Evolutionary conservation across 2,329 filamentous ascomycete genomes (phyloP).

Genomic region (Tolypocladium nubicola): DNA sequence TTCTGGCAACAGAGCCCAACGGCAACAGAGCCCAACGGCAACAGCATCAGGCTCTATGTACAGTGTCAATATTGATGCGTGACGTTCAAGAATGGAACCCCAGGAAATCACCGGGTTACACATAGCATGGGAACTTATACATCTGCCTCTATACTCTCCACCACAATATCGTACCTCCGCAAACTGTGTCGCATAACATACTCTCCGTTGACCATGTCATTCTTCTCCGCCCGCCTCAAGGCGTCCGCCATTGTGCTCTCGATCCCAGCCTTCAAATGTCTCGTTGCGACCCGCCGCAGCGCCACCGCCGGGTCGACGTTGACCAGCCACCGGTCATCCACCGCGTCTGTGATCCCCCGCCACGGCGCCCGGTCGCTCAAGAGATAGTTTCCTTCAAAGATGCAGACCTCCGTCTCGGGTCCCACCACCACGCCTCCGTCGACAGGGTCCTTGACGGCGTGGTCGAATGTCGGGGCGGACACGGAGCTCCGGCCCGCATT

Average conservation of each 20-base stretch:
- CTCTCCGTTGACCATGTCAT: constrained; percentile 72
- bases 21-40: no score
- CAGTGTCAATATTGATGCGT: no score
- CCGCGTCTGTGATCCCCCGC: constrained; percentile 19
- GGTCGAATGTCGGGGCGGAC: constrained; percentile 62
- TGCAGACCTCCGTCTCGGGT: constrained; percentile 45
- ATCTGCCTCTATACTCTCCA: constrained; percentile 14
- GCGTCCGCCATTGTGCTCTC: constrained; percentile 52
- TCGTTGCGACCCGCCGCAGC: constrained; percentile 21
- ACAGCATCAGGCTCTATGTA: no score
- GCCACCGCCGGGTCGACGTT: constrained; percentile 25
- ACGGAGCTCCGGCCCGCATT: constrained; percentile 8
- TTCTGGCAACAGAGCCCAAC: no score
- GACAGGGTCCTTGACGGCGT: constrained; percentile 63
- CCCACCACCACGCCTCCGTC: constrained; percentile 51
- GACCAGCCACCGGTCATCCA: constrained; percentile 31
- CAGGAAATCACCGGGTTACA: no score
- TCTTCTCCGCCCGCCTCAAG: constrained; percentile 59
- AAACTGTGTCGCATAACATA: constrained; percentile 48
- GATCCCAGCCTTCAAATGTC: constrained; percentile 29
- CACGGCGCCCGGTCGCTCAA: constrained; percentile 19
- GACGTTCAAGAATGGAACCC: no score
- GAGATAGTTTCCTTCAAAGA: constrained; percentile 61
- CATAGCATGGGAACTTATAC: not conserved
- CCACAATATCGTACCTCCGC: constrained; percentile 14